Evolutionary conservation across 257 asterid species (phyloP).

Genomic region (Nemophila menziesii): DNA sequence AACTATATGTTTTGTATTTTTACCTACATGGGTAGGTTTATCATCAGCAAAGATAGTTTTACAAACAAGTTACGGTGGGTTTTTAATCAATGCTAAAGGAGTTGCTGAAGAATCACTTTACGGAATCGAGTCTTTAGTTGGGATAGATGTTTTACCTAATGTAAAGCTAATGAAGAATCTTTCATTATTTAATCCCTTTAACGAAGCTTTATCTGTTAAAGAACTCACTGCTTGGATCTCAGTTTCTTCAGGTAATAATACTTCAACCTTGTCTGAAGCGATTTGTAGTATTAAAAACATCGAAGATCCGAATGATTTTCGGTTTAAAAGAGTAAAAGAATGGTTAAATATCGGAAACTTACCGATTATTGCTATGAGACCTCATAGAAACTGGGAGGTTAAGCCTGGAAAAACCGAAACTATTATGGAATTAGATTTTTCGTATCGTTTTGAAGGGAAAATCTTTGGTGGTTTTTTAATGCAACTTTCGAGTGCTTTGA

Average conservation of each 20-base stretch:
- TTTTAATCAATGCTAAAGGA: conserved; percentile 68
- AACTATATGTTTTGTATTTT: conserved; percentile 53
- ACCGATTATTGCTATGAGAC: conserved; percentile 45
- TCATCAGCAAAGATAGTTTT: conserved; percentile 57
- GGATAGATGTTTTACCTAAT: conserved; percentile 37
- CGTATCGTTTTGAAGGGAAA: conserved; percentile 42
- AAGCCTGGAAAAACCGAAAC: conserved; percentile 45
- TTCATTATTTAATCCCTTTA: conserved; percentile 65
- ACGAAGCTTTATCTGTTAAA: conserved; percentile 58
- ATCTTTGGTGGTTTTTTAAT: conserved; percentile 49
- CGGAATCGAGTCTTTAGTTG: conserved; percentile 32
- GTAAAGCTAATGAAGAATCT: conserved; percentile 68
- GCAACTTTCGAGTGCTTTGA: conserved; percentile 48
- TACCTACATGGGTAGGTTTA: conserved; percentile 46
- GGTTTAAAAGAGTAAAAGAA: conserved; percentile 20
- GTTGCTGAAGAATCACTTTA: conserved; percentile 66
- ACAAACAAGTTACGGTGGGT: conserved; percentile 85
- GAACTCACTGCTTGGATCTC: conserved; percentile 72
- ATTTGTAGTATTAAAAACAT: conserved; percentile 25
- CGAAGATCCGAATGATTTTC: conserved; percentile 23
- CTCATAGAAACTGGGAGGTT: conserved; percentile 63
- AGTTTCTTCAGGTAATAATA: conserved; percentile 39
- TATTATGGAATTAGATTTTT: conserved; percentile 53
- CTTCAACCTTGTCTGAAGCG: conserved; percentile 34
- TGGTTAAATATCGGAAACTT: conserved; percentile 38